Conservation (phyloP, 1,139 yeast genomes). For the Geotrichum siamense region DNA sequence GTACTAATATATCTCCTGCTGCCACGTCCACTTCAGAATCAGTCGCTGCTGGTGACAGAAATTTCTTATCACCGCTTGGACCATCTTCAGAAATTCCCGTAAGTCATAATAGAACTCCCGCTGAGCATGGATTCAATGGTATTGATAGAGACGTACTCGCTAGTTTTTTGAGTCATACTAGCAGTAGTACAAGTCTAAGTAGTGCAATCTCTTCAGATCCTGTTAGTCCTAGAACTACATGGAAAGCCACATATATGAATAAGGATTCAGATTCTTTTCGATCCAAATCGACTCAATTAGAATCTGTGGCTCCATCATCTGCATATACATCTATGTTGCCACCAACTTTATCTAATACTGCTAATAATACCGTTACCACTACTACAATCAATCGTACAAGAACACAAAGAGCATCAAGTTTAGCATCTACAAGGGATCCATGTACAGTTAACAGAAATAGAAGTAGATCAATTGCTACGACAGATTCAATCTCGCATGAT, state of each 20-base stretch:
- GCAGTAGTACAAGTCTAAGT: constrained; percentile 12
- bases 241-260: not conserved
- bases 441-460: not conserved
- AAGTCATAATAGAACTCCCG: not conserved
- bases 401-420: constrained; percentile 2
- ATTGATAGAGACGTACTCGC: constrained; percentile 7
- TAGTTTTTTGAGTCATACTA: constrained; percentile 5
- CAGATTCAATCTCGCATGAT: not conserved
- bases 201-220: constrained; percentile 7
- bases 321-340: too few relatives aligned
- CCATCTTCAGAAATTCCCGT: not conserved
- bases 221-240: not conserved
- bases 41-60: not conserved
- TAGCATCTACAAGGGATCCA: constrained; percentile 3
- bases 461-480: not conserved
- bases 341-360: too few relatives aligned
- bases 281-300: too few relatives aligned
- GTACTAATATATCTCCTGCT: not conserved
- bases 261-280: not conserved
- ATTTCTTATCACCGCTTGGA: not conserved
- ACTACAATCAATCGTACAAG: not conserved
- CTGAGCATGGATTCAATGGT: constrained; percentile 1
- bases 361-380: not conserved
- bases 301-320: too few relatives aligned
- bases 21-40: too few relatives aligned